Evolutionary conservation across 1,284 basidiomycete genomes (phyloP).

Genomic region (Coriolopsis trogii): DNA sequence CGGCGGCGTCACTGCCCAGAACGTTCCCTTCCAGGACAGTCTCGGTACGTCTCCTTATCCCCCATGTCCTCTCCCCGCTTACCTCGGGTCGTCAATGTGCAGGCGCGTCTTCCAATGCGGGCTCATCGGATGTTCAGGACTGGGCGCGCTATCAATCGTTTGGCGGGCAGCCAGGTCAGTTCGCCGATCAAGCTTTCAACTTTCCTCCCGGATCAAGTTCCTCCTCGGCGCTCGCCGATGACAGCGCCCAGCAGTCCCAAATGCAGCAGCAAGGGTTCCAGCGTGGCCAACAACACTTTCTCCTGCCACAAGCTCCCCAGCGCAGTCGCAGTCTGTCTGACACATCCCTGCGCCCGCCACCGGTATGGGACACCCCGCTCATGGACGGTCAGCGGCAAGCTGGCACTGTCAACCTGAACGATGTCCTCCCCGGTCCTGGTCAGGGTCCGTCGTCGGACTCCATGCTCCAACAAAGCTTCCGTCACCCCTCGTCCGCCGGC

Average conservation of each 20-base stretch:
- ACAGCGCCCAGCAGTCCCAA: slow-evolving; percentile 23
- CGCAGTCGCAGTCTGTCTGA: slow-evolving; percentile 59
- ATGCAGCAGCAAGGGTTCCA: slow-evolving; percentile 23
- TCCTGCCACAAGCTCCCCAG: slow-evolving; percentile 39
- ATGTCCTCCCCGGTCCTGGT: slow-evolving; percentile 41
- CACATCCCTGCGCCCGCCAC: slow-evolving; percentile 53
- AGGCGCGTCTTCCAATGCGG: slow-evolving; percentile 15
- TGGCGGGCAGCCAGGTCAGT: slow-evolving; percentile 24
- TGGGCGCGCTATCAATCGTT: slow-evolving; percentile 22
- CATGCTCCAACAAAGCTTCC: slow-evolving; percentile 24
- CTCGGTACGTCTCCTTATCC: slow-evolving; percentile 25
- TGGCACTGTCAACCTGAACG: slow-evolving; percentile 50
- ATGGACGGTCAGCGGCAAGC: slow-evolving; percentile 36
- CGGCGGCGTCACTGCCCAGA: slow-evolving; percentile 49
- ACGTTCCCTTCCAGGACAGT: slow-evolving; percentile 52
- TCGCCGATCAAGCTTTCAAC: slow-evolving; percentile 34
- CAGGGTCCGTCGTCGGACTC: slow-evolving; percentile 32
- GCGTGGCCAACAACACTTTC: slow-evolving; percentile 30
- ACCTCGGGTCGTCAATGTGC: background rate
- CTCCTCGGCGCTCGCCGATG: slow-evolving; percentile 22
- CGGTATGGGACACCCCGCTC: slow-evolving; percentile 50
- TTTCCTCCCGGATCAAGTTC: slow-evolving; percentile 31
- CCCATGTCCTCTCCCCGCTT: background rate
- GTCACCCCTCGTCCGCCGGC: slow-evolving; percentile 34
- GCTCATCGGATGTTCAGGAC: slow-evolving; percentile 13